Percentiles rank a stretch among this genome's conserved stretches.
These are phyloP conservation scores for Massariosphaeria phaeospora DNA, from an alignment of 495 filamentous ascomycete genomes.

Conservation along the genomic window DNA sequence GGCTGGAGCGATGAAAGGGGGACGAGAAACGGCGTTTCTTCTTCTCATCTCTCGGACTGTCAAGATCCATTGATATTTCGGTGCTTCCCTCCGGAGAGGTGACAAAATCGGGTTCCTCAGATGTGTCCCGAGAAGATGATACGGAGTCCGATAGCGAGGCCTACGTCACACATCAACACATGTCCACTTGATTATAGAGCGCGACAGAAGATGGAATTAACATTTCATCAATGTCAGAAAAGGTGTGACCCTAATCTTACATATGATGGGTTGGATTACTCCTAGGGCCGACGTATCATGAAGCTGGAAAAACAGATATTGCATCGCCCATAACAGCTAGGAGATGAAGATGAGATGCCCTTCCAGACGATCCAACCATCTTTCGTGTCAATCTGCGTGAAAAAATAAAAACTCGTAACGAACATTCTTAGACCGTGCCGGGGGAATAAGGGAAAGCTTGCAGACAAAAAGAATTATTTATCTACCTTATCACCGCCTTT, in stretches of 20 bases:
- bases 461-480: slow-evolving; percentile 45
- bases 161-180: slow-evolving; percentile 33
- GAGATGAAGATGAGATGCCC: slow-evolving; percentile 1
- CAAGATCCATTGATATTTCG: slow-evolving; percentile 7
- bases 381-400: neutral
- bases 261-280: neutral
- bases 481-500: slow-evolving; percentile 57
- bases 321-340: slow-evolving; percentile 3
- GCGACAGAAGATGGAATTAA: slow-evolving; percentile 19
- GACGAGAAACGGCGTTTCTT: slow-evolving; percentile 30
- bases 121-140: slow-evolving; percentile 19
- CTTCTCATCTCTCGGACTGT: slow-evolving; percentile 22
- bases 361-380: slow-evolving; percentile 7
- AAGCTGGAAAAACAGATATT: neutral
- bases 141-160: slow-evolving; percentile 10
- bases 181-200: slow-evolving; percentile 6
- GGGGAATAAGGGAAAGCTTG: slow-evolving; percentile 3
- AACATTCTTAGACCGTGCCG: slow-evolving; percentile 10
- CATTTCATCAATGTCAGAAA: slow-evolving; percentile 17
- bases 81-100: slow-evolving; percentile 6
- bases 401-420: slow-evolving; percentile 9
- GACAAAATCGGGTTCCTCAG: slow-evolving; percentile 25
- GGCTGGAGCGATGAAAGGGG: slow-evolving; percentile 28
- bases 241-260: slow-evolving; percentile 23
- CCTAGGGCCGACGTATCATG: slow-evolving; percentile 17